Base-by-base conservation (phyloP, 2,329 filamentous ascomycete species). In the Arthroderma uncinatum region DNA sequence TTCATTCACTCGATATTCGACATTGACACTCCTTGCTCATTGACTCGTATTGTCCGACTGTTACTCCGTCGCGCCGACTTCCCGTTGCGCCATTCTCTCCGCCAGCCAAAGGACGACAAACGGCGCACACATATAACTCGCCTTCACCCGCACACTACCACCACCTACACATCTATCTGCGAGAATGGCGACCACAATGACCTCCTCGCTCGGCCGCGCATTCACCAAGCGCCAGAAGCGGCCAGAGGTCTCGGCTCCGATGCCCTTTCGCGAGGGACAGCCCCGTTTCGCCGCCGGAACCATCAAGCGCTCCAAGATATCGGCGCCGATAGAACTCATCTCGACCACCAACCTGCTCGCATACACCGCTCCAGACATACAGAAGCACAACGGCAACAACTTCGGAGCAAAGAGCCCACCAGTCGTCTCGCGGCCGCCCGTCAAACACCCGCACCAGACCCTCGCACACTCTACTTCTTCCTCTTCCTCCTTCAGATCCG, bases 281-380 rank as follows among this genome's bases (percentile, higher is more conserved):
- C 65, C 70, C 58, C 73, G 71, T 63, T 75, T 74, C 58, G 67
- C 70, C 33, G 66, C 74, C 7, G 74, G 72, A 30, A 73, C 70
- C 16, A 76, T 77, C 63, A 73, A 75, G 58, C 72, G 75, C 53
- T 71, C 67, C 60, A 72, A 74, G 60, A 98, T 98, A 69, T 98
- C 93, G 1, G 82, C 80, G 2, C 93, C 93, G 0, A 80, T 95
- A 55, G 85, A 90, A 71, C 80, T 98, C 61, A 78, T 96, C 53
- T 94, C 93, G 59, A 95, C 92, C 4, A 97, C 93, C 64, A 98
- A 97, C 73, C 89, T 94, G 81, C 84, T 96, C 56, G 90, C 89
- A 6, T 95, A 95, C 79, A 92, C 92, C 68, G 91, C 93, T 8
- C 92, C 92, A 54, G 87, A 96, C 68, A 84, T 96, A 61, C 57